Conservation (phyloP, 345 rosid genomes). For the Brassica cretica region DNA sequence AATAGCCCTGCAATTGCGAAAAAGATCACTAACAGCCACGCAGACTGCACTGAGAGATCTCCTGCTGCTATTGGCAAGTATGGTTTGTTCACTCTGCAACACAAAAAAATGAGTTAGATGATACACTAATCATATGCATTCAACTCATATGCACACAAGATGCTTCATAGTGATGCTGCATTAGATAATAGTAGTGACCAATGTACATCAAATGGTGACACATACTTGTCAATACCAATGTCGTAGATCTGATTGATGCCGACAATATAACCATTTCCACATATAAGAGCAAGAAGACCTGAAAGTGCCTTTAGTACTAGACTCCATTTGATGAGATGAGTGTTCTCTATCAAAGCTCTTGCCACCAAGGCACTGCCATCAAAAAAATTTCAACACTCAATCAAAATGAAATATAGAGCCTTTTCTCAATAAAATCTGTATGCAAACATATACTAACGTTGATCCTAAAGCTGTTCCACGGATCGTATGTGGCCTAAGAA, state of each 20-base stretch:
- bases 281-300: slow-evolving; percentile 86
- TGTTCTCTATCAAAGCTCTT: slow-evolving; percentile 83
- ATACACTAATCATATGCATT: background rate
- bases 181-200: background rate
- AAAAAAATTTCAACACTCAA: slow-evolving; percentile 24
- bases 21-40: slow-evolving; percentile 82
- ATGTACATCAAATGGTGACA: background rate
- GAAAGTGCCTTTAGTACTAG: slow-evolving; percentile 80
- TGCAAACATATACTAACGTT: slow-evolving; percentile 44
- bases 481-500: slow-evolving; percentile 94
- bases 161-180: slow-evolving; percentile 7
- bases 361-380: slow-evolving; percentile 82
- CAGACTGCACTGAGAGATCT: slow-evolving; percentile 87
- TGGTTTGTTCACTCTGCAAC: slow-evolving; percentile 96
- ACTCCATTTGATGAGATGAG: slow-evolving; percentile 79
- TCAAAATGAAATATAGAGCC: background rate
- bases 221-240: slow-evolving; percentile 94
- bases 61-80: slow-evolving; percentile 98
- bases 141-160: background rate
- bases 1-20: slow-evolving; percentile 72
- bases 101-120: background rate
- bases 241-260: slow-evolving; percentile 99
- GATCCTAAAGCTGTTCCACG: slow-evolving; percentile 94
- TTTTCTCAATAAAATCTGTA: background rate
- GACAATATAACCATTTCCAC: slow-evolving; percentile 94